phyloP scores from a whole-genome alignment of 2,329 filamentous ascomycete genomes.

The Fusarium ramigenum region DNA sequence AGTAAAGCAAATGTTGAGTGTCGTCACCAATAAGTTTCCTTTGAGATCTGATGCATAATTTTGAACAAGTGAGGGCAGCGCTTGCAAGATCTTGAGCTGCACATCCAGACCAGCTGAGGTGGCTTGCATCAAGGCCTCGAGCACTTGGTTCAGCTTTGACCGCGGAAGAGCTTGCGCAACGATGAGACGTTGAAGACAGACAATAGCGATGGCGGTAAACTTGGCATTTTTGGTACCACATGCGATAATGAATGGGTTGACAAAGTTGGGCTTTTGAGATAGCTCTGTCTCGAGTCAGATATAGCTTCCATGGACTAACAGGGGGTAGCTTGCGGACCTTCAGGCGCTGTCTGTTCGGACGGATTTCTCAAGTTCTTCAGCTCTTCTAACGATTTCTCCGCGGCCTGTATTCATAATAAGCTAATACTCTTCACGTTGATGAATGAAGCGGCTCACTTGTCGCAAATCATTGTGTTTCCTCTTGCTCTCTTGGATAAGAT shows the following conservation, averaged over 20 bases:
- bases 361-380: conserved; percentile 65
- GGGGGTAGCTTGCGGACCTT: conserved; percentile 43
- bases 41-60: conserved; percentile 87
- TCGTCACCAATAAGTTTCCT: conserved; percentile 81
- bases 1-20: conserved; percentile 90
- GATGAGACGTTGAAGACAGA: conserved; percentile 89
- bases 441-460: conserved; percentile 64
- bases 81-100: conserved; percentile 94
- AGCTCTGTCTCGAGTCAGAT: conserved; percentile 69
- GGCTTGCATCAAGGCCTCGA: conserved; percentile 88
- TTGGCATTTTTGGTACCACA: conserved; percentile 91
- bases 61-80: conserved; percentile 86
- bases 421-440: neutral
- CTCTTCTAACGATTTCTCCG: conserved; percentile 92
- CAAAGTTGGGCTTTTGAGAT: conserved; percentile 81
- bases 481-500: conserved; percentile 94
- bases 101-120: conserved; percentile 85
- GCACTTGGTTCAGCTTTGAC: conserved; percentile 82
- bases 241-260: conserved; percentile 92
- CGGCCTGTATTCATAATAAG: conserved; percentile 66
- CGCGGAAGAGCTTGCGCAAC: conserved; percentile 82
- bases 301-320: conserved; percentile 14
- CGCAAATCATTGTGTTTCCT: conserved; percentile 91
- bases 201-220: conserved; percentile 86
- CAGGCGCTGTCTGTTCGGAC: conserved; percentile 52